Conservation (phyloP, 495 filamentous ascomycete genomes). For the Acidiella bohemica region DNA sequence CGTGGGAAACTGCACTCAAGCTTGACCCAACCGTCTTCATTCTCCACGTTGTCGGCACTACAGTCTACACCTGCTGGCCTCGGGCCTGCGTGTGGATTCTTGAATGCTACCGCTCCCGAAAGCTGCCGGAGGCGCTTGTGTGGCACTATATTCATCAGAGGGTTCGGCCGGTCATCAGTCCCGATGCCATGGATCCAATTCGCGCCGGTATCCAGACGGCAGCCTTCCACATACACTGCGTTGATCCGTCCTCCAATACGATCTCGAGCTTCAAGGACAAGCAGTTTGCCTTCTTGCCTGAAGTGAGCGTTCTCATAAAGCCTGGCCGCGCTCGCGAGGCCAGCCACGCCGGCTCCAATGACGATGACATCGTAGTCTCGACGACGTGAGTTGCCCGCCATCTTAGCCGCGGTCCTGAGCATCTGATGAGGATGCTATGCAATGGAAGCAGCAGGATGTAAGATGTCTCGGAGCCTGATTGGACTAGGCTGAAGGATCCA, state of each 20-base stretch:
- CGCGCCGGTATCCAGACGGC: constrained; percentile 15
- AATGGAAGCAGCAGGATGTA: no score
- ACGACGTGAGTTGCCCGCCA: neutral
- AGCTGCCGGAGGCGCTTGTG: constrained; percentile 6
- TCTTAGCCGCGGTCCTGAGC: neutral
- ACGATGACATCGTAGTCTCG: constrained; percentile 12
- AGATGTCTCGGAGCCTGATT: no score
- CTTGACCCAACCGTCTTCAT: constrained; percentile 20
- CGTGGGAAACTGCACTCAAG: neutral
- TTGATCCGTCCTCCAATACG: constrained; percentile 16
- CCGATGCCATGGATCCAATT: constrained; percentile 19
- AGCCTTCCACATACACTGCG: constrained; percentile 11
- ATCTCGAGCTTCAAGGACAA: constrained; percentile 13
- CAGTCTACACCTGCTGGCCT: neutral
- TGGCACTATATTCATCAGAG: constrained; percentile 13
- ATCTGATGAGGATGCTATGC: no score
- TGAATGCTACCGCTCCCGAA: constrained; percentile 6
- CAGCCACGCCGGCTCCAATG: constrained; percentile 14
- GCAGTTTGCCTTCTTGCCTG: constrained; percentile 2
- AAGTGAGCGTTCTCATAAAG: neutral
- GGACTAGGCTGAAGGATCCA: no score
- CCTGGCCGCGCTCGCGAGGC: constrained; percentile 10
- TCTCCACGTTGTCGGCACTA: constrained; percentile 10
- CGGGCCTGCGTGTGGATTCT: neutral
- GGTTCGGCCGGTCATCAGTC: constrained; percentile 12